A percentile compares a stretch with the other conserved stretches of the same genome.
Conservation (phyloP, 1,284 basidiomycete species). For the Tilletia horrida region DNA sequence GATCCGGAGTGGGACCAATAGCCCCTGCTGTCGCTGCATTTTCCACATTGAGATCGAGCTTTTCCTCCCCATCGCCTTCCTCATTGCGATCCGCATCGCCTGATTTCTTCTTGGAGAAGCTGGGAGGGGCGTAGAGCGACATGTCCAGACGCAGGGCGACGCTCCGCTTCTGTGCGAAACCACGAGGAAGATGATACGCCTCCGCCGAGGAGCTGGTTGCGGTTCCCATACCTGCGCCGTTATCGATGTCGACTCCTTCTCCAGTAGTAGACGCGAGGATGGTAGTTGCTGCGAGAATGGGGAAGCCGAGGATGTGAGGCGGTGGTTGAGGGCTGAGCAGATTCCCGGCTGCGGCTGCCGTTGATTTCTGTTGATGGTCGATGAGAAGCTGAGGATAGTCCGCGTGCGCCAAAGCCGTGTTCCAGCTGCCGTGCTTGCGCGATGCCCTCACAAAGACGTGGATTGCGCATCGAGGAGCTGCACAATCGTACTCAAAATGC, state of each 20-base stretch:
- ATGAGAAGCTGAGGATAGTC: background rate
- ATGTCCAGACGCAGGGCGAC: slow-evolving; percentile 10
- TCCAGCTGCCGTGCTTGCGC: slow-evolving; percentile 48
- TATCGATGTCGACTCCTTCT: slow-evolving; percentile 21
- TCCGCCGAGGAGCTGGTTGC: slow-evolving; percentile 24
- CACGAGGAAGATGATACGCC: background rate
- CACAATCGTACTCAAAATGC: slow-evolving; percentile 49
- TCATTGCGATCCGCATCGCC: background rate
- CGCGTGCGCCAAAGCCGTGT: background rate
- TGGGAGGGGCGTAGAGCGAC: background rate
- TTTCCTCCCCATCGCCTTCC: background rate
- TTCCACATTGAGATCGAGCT: no score
- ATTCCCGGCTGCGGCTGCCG: background rate
- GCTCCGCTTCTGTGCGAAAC: slow-evolving; percentile 28
- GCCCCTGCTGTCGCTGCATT: background rate
- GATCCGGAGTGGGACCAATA: background rate
- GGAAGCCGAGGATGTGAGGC: slow-evolving; percentile 47
- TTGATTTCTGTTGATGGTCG: background rate
- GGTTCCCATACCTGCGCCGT: slow-evolving; percentile 32
- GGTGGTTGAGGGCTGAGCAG: slow-evolving; percentile 18
- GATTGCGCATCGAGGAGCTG: slow-evolving; percentile 38
- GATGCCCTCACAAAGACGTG: slow-evolving; percentile 47
- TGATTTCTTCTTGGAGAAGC: background rate
- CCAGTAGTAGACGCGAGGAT: background rate
- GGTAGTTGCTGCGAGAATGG: slow-evolving; percentile 36